Evolutionary conservation across 805 yeast species (phyloP).

Genomic region (Ogataea dorogensis): DNA sequence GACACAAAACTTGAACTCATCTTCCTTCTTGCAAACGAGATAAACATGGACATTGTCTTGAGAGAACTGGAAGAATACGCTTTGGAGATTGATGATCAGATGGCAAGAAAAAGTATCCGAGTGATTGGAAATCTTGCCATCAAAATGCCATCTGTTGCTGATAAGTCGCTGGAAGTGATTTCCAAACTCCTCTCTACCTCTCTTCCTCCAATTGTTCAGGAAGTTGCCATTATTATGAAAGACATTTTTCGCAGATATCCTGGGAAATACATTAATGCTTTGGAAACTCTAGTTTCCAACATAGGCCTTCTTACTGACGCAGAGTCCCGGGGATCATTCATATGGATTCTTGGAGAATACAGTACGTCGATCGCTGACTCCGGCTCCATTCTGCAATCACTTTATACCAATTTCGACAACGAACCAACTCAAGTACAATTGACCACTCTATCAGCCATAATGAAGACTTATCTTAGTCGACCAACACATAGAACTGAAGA

Average conservation of each 20-base stretch:
- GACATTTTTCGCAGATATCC: conserved; percentile 80
- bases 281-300: conserved; percentile 43
- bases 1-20: conserved; percentile 89
- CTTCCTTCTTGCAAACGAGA: conserved; percentile 68
- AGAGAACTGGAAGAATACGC: conserved; percentile 84
- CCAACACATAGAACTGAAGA: conserved; percentile 44
- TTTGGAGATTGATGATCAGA: conserved; percentile 78
- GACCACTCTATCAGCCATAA: conserved; percentile 68
- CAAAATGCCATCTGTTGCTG: conserved; percentile 61
- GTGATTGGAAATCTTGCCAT: conserved; percentile 90
- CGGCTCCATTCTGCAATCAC: conserved; percentile 39
- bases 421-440: conserved; percentile 76
- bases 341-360: conserved; percentile 84
- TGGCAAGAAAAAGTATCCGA: conserved; percentile 83
- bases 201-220: conserved; percentile 75
- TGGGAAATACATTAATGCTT: conserved; percentile 44
- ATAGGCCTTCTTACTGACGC: conserved; percentile 63
- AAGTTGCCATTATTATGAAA: conserved; percentile 70
- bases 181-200: conserved; percentile 60
- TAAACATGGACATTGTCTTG: conserved; percentile 59
- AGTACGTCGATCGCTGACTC: conserved; percentile 47
- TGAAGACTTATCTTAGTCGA: conserved; percentile 58
- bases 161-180: conserved; percentile 61
- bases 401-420: conserved; percentile 48
- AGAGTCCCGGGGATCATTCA: conserved; percentile 72